Percentiles rank a stretch among this genome's conserved stretches.
Evolutionary conservation across 176 grass and related monocot species (phyloP).

Genomic region (Carex parvula): DNA sequence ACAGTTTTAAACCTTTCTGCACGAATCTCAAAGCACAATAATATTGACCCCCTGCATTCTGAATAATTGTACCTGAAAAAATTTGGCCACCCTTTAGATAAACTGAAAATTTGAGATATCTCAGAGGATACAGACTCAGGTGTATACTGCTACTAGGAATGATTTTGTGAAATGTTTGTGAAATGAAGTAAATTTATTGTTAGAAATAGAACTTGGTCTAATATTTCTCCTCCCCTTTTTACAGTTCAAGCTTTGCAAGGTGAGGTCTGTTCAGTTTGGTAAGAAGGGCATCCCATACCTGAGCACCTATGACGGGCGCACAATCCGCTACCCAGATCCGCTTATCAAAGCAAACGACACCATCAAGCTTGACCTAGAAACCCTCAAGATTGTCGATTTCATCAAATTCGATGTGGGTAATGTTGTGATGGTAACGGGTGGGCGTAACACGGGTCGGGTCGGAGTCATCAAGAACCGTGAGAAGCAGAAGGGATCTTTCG

Average conservation of each 20-base stretch:
- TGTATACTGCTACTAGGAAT: neutral
- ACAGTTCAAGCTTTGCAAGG: constrained; percentile 50
- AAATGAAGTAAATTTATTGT: neutral
- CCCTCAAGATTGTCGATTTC: constrained; percentile 43
- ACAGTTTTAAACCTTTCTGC: too few species aligned
- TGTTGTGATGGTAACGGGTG: constrained; percentile 46
- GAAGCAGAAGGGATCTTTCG: constrained; percentile 40
- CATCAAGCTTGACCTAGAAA: constrained; percentile 42
- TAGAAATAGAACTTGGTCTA: neutral
- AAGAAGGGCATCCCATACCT: constrained; percentile 49
- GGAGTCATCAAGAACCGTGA: constrained; percentile 50
- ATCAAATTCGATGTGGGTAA: constrained; percentile 53
- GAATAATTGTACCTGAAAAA: too few species aligned
- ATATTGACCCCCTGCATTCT: too few species aligned
- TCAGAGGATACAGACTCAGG: too few species aligned
- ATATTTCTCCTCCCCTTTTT: neutral
- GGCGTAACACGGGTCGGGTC: constrained; percentile 43
- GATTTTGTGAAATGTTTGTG: neutral
- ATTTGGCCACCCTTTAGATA: too few species aligned
- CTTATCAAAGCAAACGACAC: constrained; percentile 49
- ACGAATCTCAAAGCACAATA: too few species aligned
- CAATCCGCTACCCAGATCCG: constrained; percentile 44
- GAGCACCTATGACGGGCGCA: constrained; percentile 41
- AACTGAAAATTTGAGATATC: too few species aligned
- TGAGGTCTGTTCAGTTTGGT: constrained; percentile 43